Evolutionary conservation across 306 rosid species (phyloP).

Genomic region (Prinsepia uniflora): DNA sequence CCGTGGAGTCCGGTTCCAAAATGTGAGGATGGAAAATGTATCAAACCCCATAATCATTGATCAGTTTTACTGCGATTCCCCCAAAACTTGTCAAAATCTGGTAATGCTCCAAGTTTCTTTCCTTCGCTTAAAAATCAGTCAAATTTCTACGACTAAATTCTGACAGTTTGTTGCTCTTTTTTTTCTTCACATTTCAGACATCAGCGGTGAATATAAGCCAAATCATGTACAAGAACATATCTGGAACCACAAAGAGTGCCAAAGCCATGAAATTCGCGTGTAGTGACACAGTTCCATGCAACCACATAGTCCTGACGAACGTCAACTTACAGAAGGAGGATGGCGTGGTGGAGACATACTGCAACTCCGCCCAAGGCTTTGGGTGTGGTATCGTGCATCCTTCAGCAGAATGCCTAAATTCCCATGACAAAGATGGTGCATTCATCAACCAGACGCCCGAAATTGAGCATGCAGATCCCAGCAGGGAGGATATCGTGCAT

Average conservation of each 20-base stretch:
- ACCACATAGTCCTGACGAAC: constrained; percentile 66
- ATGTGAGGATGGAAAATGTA: constrained; percentile 76
- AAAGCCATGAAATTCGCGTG: constrained; percentile 88
- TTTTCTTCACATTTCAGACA: constrained; percentile 36
- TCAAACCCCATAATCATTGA: constrained; percentile 86
- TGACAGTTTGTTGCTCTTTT: background rate
- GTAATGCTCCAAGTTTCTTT: constrained; percentile 34
- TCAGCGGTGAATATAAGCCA: constrained; percentile 76
- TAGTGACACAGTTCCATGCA: constrained; percentile 87
- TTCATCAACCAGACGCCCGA: background rate
- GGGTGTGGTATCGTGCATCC: constrained; percentile 79
- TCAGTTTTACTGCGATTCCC: constrained; percentile 97
- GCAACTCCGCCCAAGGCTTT: constrained; percentile 89
- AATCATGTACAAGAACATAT: constrained; percentile 67
- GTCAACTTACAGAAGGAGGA: constrained; percentile 74
- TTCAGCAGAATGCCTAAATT: constrained; percentile 87
- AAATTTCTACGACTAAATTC: background rate
- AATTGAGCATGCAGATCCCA: constrained; percentile 28
- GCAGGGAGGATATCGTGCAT: constrained; percentile 39
- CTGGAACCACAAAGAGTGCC: constrained; percentile 74
- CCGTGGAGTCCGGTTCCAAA: constrained; percentile 71
- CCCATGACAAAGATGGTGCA: constrained; percentile 40
- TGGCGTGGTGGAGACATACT: constrained; percentile 82
- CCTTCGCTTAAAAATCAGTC: background rate
- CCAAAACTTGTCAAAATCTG: constrained; percentile 66